Base-by-base conservation (phyloP, 2,329 filamentous ascomycete genomes). In the Fusarium succisae region DNA sequence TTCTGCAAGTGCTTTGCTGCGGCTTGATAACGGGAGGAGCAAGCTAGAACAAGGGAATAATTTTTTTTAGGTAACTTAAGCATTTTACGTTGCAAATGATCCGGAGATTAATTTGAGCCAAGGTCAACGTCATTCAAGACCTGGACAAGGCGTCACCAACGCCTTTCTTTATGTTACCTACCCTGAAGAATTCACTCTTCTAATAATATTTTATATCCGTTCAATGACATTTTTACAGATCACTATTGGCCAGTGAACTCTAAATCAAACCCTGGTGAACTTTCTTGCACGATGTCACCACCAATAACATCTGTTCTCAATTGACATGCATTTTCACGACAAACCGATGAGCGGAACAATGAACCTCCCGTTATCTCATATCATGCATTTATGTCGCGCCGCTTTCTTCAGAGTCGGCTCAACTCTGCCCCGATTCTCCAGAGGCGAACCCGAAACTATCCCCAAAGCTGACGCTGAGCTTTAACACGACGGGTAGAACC, bases 401-500 rank as follows among this genome's bases (percentile, higher is more conserved):
- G 15, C 11, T 45, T 45, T 18, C n/a, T 39, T 13, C 24, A 51
- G 4, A 28, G 26, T 22, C 68, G 66, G 68, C 20, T 22, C 32
- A 71, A 70, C 26, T 53, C 38, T 32, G 20, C 13, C 50, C 69
- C 69, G 69, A 55, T 4, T 44, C 26, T 22, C 24, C 20, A 47
- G 47, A 56, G 24, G 44, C 55, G 44, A 45, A n/a, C 26, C 50
- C 55, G 56, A 66, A 63, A 56, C 44, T 44, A 54, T 61, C 24
- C 68, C 56, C 35, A 47, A 57, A 70, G 32, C 48, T 55, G 11
- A n/a, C 30, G 18, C 13, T 39, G 37, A 28, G 43, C 44, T 30
- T 18, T 30, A 43, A 22, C 45, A 28, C 18, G 6, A 35, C 69
- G 69, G 69, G 69, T 63, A 32, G 51, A 71, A 71, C 56, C 69